Conservation (phyloP, 148 eudicot genomes). For the Linanthus parryae region DNA sequence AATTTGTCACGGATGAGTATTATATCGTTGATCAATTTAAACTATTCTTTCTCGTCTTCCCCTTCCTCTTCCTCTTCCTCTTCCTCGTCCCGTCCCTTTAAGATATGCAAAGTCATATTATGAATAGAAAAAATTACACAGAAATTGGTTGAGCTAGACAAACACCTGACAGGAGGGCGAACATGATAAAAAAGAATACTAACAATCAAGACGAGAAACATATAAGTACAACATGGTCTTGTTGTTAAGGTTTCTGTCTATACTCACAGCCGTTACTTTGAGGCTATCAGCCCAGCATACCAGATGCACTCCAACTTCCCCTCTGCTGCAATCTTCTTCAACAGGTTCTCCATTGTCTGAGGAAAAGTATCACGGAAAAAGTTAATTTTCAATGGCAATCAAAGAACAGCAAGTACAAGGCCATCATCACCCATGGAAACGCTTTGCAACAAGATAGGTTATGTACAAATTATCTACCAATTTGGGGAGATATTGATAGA, state of each 20-base stretch:
- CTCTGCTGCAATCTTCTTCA: conserved; percentile 37
- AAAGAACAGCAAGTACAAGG: not conserved
- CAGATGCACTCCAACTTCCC: conserved; percentile 34
- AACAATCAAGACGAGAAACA: not conserved
- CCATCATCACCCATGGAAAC: not conserved
- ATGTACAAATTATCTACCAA: no score
- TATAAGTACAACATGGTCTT: not conserved
- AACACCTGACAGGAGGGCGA: not conserved
- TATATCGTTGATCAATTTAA: conserved; percentile 73
- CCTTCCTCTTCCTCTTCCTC: conserved; percentile 37
- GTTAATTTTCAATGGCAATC: not conserved
- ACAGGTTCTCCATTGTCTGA: conserved; percentile 46
- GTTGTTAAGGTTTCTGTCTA: not conserved
- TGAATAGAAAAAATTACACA: not conserved
- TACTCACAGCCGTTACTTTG: conserved; percentile 48
- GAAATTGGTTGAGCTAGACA: not conserved
- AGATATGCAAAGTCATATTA: conserved; percentile 6
- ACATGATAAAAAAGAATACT: not conserved
- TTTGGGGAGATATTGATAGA: no score
- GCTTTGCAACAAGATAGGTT: not conserved
- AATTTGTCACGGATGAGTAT: conserved; percentile 40
- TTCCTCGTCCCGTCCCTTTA: conserved; percentile 61
- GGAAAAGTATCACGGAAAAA: conserved; percentile 14
- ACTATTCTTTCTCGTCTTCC: conserved; percentile 90
- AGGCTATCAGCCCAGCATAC: conserved; percentile 25